Base-by-base conservation (phyloP, 2,329 filamentous ascomycete species). In the Diaporthe sp. region DNA sequence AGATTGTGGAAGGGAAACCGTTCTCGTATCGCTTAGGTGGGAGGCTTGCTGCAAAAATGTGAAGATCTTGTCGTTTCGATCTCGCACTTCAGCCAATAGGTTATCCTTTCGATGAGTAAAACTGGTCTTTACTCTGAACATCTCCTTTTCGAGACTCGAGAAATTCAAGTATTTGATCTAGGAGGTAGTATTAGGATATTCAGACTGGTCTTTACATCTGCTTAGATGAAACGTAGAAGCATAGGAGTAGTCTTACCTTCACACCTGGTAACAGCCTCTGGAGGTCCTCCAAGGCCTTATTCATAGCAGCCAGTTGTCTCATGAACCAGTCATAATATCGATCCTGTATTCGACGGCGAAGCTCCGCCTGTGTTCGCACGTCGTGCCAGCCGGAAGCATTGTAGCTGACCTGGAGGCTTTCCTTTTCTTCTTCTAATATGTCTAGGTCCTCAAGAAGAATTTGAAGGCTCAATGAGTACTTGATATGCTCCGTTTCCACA, bases 201-300 rank as follows among this genome's bases (percentile, higher is more conserved):
- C 10, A 1, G 1, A 22, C 20, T 10, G 0, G 25, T 20, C 1
- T 15, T 42, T 15, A 1, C 9, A 15, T 1, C 34, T 7, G 9
- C 10, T 12, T 7, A 8, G 17, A 22, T 6, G 2, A 20, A 25
- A 13, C 1, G 3, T n/a, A 28, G 22, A 44, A 25, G 12, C 4
- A 10, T 12, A 13, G 1, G 20, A 7, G 9, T 39, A 5, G 34
- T 25, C 58, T 63, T 17, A 44, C 34, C 20, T 28, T 28, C 25
- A 3, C 12, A 44, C 3, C 17, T 8, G 34, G 34, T 25, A 63
- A 20, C 2, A 63, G 37, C 4, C 17, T 25, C 5, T 44, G 58
- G 1, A 63, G 58, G 4, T 44, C 37, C 8, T 10, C 37, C n/a
- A 63, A 20, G 9, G 58, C 10, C 12, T 31, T 44, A 12, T 63